Conservation (phyloP, 2,329 filamentous ascomycete species). For the Pseudogymnoascus sp. region DNA sequence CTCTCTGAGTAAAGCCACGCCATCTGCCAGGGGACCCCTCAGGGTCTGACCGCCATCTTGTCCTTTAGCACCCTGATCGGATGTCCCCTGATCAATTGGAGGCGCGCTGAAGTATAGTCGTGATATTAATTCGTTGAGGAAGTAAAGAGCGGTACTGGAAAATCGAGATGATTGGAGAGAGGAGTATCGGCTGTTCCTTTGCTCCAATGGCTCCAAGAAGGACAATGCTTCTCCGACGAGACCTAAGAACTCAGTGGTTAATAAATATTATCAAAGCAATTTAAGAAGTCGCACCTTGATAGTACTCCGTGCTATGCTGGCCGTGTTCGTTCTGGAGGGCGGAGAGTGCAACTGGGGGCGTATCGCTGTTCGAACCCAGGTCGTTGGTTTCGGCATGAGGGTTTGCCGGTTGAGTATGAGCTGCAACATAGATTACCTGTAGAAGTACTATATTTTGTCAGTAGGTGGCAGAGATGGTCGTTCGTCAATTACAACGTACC, state of each 20-base stretch:
- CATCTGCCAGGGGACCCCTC: constrained; percentile 45
- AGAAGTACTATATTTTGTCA: constrained; percentile 14
- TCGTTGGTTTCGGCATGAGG: not conserved
- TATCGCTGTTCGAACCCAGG: not conserved
- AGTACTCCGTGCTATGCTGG: constrained; percentile 16
- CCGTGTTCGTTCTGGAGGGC: constrained; percentile 22
- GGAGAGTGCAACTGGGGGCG: constrained; percentile 15
- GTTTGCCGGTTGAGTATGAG: constrained; percentile 13
- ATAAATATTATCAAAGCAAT: not conserved
- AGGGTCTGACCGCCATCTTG: constrained; percentile 32
- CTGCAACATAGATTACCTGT: constrained; percentile 20
- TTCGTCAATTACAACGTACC: constrained; percentile 20
- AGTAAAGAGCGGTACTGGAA: constrained; percentile 50
- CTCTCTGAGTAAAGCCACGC: constrained; percentile 50
- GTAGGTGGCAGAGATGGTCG: not conserved
- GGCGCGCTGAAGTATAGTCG: constrained; percentile 60
- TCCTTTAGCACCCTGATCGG: constrained; percentile 15
- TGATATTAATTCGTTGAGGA: constrained; percentile 54
- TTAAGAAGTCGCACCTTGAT: not conserved
- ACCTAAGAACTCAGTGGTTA: constrained; percentile 15
- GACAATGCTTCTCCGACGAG: constrained; percentile 31
- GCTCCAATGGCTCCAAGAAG: constrained; percentile 28
- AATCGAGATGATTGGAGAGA: constrained; percentile 48
- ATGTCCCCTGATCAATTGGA: constrained; percentile 18
- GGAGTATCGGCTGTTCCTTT: constrained; percentile 22